Evolutionary conservation across 2,329 filamentous ascomycete genomes (phyloP).

Genomic region (Venturiaceae sp.): DNA sequence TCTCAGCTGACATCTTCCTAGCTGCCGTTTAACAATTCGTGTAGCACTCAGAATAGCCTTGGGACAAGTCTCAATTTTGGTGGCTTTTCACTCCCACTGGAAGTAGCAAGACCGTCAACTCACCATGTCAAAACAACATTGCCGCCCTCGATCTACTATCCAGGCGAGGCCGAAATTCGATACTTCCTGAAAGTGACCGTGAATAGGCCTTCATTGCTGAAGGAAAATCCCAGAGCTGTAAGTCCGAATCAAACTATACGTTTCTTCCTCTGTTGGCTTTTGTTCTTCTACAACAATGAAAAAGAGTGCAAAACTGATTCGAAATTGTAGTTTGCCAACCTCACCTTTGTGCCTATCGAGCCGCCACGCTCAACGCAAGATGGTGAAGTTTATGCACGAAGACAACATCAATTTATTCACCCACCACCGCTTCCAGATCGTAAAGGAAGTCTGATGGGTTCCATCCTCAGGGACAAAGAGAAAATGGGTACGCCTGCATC

Average conservation of each 20-base stretch:
- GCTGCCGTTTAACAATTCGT: constrained; percentile 62
- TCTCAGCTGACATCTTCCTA: constrained; percentile 12
- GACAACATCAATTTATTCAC: constrained; percentile 50
- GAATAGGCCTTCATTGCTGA: constrained; percentile 77
- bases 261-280: background rate
- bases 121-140: constrained; percentile 76
- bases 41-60: constrained; percentile 35
- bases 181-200: constrained; percentile 97
- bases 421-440: background rate
- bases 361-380: constrained; percentile 62
- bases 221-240: constrained; percentile 68
- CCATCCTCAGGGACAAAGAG: background rate
- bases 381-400: constrained; percentile 76
- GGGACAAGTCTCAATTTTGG: constrained; percentile 33
- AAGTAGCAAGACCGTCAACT: constrained; percentile 34
- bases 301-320: background rate
- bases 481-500: constrained; percentile 3
- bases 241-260: constrained; percentile 2
- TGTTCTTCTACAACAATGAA: no score
- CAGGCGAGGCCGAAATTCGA: constrained; percentile 76
- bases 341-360: constrained; percentile 90
- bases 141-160: constrained; percentile 84
- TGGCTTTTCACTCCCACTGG: constrained; percentile 28
- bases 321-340: constrained; percentile 23
- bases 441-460: background rate